Evolutionary conservation across 2,329 filamentous ascomycete genomes (phyloP).

Genomic region (Fusarium sublunatum): DNA sequence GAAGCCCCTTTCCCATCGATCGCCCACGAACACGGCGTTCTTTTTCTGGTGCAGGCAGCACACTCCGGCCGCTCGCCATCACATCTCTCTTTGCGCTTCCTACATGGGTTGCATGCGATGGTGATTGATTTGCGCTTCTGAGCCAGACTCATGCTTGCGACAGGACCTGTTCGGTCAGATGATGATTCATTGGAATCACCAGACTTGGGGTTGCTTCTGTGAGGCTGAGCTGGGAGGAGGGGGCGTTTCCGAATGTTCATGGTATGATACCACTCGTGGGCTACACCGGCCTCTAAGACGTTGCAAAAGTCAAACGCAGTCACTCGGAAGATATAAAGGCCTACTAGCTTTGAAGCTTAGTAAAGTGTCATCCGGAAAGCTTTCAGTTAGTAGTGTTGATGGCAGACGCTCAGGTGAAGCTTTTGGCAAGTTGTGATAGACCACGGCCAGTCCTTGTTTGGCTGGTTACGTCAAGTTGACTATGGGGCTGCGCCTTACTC

Average conservation of each 20-base stretch:
- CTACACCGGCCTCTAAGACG: background rate
- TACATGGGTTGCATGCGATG: conserved; percentile 2
- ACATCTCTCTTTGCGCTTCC: conserved; percentile 16
- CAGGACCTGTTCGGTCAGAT: background rate
- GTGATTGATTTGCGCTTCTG: conserved; percentile 1
- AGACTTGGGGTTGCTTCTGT: background rate
- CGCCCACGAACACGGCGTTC: background rate
- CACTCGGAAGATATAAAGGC: background rate
- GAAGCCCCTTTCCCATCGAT: background rate
- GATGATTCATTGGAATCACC: background rate
- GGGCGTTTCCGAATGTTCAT: background rate
- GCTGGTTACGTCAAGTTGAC: too few relatives aligned
- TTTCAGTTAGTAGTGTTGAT: too few relatives aligned
- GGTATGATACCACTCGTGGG: background rate
- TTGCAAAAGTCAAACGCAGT: background rate
- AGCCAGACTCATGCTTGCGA: background rate
- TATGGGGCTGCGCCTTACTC: too few relatives aligned
- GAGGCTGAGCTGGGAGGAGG: background rate
- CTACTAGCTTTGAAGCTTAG: too few relatives aligned
- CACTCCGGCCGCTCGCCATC: conserved; percentile 5
- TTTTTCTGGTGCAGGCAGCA: background rate
- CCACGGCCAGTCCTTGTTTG: too few relatives aligned
- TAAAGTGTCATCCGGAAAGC: too few relatives aligned
- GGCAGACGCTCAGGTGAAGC: too few relatives aligned
- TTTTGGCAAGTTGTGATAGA: too few relatives aligned